Evolutionary conservation across 2,329 filamentous ascomycete species (phyloP), one percentile per base, ranked within the genome.

Genomic region (Chaetomium strumarium): DNA sequence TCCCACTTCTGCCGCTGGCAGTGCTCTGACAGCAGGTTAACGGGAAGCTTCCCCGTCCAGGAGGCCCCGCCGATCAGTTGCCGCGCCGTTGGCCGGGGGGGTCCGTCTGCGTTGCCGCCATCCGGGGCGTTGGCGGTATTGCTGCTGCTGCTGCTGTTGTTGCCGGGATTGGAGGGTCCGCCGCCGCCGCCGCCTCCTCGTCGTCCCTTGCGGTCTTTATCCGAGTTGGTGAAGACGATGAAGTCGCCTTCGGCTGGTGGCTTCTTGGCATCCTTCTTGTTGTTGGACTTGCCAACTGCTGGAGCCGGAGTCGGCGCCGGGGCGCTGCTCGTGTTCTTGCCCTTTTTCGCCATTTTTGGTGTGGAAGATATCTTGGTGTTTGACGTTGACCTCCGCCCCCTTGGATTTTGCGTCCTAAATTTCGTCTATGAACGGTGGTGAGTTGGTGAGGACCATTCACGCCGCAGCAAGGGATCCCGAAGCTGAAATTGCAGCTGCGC

Each of bases 1-100:
- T 90, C 88, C 93, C 93, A 99, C 67, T 89, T 90, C 68, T 95
- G 88, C 69, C 92, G 95, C 72, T 96, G 90, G 64, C 91, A 96
- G 71, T 95, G 88, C 75, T 97, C 93, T 34, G 88, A 89, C 58
- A 97, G 80, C 63, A 97, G 78, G 66, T 95, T 96, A 58, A 96
- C 88, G 1, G 93, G 93, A 31, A 99, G 75, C 68, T 99, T 99
- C 38, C 93, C 93, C 0, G 93, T 99, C 93, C 93, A 99, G 61
- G 90, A 96, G 53, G 90, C 83, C 45, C 93, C 93, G 39, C 90
- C 93, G 64, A 99, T 95, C 59, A 99, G 75, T 62, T 95, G 89
- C 69, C 86, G 85, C 41, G 79, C 78, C 1, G 83, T 84, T 13
- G 80, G 82, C 61, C 83, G 81, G 0, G 78, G 78, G 3, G 77